Evolutionary conservation across 352 stramenopile genomes (phyloP).

Genomic region (Globisporangium canariense): DNA sequence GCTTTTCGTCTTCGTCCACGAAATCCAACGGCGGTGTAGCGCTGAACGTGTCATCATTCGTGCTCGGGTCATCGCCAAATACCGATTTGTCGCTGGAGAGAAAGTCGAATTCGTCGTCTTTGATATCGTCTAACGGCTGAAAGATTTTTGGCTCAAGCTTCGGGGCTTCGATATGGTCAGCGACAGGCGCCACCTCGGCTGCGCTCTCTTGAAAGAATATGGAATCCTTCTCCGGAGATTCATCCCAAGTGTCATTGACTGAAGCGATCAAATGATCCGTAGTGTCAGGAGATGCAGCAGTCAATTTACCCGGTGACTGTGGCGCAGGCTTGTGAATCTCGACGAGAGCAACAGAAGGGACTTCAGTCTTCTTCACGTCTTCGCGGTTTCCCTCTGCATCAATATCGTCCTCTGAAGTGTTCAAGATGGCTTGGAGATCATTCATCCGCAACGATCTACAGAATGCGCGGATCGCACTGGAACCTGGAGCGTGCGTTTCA

Average conservation of each 20-base stretch:
- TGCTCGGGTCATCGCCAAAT: slow-evolving; percentile 8
- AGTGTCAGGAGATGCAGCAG: background rate
- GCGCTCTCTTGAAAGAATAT: background rate
- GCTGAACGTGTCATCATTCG: background rate
- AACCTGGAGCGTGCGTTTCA: slow-evolving; percentile 42
- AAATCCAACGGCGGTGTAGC: slow-evolving; percentile 2
- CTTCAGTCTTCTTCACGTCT: background rate
- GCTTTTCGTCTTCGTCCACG: background rate
- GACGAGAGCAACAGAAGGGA: background rate
- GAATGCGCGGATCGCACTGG: slow-evolving; percentile 44
- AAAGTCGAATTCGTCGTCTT: slow-evolving; percentile 33
- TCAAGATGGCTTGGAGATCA: slow-evolving; percentile 30
- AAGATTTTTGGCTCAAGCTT: background rate
- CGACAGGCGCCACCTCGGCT: background rate
- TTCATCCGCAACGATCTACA: slow-evolving; percentile 39
- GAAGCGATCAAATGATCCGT: background rate
- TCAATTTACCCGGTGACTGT: background rate
- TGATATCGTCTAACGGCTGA: background rate
- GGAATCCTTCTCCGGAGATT: background rate
- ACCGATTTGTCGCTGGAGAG: slow-evolving; percentile 22
- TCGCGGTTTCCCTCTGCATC: background rate
- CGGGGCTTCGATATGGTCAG: background rate
- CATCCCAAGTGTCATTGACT: background rate
- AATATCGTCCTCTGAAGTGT: background rate
- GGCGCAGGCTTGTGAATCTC: background rate